Conservation (phyloP, 1,284 basidiomycete species). For the Heimioporus punctisporus region DNA sequence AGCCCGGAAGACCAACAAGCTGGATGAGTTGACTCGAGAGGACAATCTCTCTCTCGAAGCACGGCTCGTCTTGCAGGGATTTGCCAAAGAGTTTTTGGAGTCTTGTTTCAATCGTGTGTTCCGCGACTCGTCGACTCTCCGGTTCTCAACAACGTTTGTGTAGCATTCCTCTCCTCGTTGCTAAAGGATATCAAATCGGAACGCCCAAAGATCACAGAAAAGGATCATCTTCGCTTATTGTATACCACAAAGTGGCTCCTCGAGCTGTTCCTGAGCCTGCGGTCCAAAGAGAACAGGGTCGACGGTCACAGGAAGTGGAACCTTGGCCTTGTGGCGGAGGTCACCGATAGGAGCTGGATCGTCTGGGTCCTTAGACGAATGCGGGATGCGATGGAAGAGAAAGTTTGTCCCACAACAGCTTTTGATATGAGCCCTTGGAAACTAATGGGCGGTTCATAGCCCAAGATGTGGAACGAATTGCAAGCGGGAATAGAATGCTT, state of each 20-base stretch:
- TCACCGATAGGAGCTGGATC: conserved; percentile 85
- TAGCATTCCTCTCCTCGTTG: conserved; percentile 84
- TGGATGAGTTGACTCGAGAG: conserved; percentile 73
- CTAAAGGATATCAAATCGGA: conserved; percentile 94
- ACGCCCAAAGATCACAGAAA: conserved; percentile 86
- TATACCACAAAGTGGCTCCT: conserved; percentile 89
- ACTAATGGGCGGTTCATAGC: conserved; percentile 46
- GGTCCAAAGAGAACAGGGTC: conserved; percentile 43
- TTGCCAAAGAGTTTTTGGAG: conserved; percentile 76
- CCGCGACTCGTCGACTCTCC: conserved; percentile 3
- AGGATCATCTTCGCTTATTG: conserved; percentile 86
- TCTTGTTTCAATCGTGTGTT: conserved; percentile 85
- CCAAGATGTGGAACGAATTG: conserved; percentile 91
- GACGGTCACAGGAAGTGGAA: conserved; percentile 48
- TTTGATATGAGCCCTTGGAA: conserved; percentile 1
- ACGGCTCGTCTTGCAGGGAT: conserved; percentile 62
- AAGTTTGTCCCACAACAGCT: conserved; percentile 49
- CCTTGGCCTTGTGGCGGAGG: conserved; percentile 81
- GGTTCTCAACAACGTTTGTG: conserved; percentile 11
- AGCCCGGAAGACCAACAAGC: conserved; percentile 63
- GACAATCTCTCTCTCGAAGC: conserved; percentile 78
- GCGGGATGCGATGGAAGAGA: conserved; percentile 86
- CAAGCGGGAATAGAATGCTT: conserved; percentile 95
- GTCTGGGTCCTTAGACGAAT: conserved; percentile 90
- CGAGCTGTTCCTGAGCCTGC: conserved; percentile 78